These are phyloP conservation scores for Alternaria panax DNA, from an alignment of 2,329 filamentous ascomycete species.

Conservation along the genomic window DNA sequence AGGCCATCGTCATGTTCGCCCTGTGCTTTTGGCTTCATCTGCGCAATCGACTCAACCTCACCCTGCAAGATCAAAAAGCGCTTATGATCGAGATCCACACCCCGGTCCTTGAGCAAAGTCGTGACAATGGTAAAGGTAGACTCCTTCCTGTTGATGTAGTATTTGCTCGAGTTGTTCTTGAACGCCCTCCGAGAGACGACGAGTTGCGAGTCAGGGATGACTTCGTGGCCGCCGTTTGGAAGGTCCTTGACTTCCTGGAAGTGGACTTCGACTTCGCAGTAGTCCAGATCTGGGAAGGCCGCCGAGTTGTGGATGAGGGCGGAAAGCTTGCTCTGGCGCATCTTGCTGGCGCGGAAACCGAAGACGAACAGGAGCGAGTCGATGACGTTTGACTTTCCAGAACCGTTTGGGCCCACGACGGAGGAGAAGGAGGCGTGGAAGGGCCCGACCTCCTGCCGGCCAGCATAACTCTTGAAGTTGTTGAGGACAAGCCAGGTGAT, in stretches of 20 bases:
- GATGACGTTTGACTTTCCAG: conserved; percentile 98
- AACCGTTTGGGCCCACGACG: conserved; percentile 96
- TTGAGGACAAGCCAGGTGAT: conserved; percentile 90
- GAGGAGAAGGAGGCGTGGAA: conserved; percentile 98
- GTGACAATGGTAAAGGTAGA: conserved; percentile 95
- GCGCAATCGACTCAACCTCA: conserved; percentile 97
- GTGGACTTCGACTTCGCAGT: conserved; percentile 95
- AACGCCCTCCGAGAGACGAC: conserved; percentile 92
- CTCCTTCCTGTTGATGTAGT: conserved; percentile 90
- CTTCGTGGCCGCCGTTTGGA: conserved; percentile 74
- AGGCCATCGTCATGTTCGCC: conserved; percentile 97
- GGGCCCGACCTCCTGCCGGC: conserved; percentile 90
- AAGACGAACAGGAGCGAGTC: conserved; percentile 99
- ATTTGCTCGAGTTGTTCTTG: conserved; percentile 98
- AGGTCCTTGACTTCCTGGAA: conserved; percentile 95
- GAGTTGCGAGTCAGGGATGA: conserved; percentile 83
- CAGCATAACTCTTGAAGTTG: conserved; percentile 99
- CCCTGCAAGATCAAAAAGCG: conserved; percentile 96
- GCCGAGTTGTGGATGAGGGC: conserved; percentile 98
- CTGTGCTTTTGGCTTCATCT: conserved; percentile 97
- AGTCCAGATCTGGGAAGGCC: conserved; percentile 80
- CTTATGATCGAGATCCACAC: conserved; percentile 97
- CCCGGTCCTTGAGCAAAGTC: conserved; percentile 81
- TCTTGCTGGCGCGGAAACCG: conserved; percentile 97
- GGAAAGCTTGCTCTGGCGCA: conserved; percentile 98